Evolutionary conservation across 2,329 filamentous ascomycete species (phyloP).

Genomic region (Phialemoniopsis sp.): DNA sequence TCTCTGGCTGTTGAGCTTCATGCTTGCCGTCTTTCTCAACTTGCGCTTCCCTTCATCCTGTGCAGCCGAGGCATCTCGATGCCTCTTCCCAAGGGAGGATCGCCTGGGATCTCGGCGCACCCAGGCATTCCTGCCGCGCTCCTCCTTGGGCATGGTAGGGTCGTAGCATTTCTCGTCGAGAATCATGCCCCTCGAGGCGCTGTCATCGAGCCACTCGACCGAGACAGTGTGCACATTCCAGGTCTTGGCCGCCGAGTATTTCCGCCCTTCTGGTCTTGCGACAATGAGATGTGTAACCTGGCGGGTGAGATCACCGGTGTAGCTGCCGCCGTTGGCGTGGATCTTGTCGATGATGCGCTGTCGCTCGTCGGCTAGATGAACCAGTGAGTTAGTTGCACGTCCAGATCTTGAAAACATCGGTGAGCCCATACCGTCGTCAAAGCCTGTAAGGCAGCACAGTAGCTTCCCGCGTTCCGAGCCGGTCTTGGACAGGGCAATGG

Average conservation of each 20-base stretch:
- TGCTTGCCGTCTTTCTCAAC: slow-evolving; percentile 81
- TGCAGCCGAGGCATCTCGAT: slow-evolving; percentile 37
- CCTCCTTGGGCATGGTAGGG: slow-evolving; percentile 61
- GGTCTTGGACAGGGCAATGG: slow-evolving; percentile 17
- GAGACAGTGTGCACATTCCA: slow-evolving; percentile 82
- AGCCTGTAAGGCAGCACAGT: slow-evolving; percentile 52
- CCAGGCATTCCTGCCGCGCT: slow-evolving; percentile 78
- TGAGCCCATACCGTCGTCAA: slow-evolving; percentile 40
- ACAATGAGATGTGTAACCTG: slow-evolving; percentile 85
- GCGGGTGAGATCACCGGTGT: slow-evolving; percentile 83
- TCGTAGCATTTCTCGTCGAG: slow-evolving; percentile 84
- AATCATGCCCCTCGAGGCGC: slow-evolving; percentile 81
- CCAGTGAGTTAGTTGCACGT: too few species aligned
- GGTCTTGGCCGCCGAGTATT: slow-evolving; percentile 80
- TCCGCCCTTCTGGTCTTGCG: slow-evolving; percentile 73
- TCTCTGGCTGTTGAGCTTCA: slow-evolving; percentile 74
- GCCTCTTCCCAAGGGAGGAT: slow-evolving; percentile 53
- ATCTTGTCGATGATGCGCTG: slow-evolving; percentile 67
- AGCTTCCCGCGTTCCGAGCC: slow-evolving; percentile 32
- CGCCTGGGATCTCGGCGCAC: slow-evolving; percentile 45
- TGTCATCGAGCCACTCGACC: slow-evolving; percentile 81
- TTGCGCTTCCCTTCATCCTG: slow-evolving; percentile 67
- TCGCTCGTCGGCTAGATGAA: slow-evolving; percentile 54
- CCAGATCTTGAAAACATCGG: too few species aligned
- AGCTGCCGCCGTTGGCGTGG: slow-evolving; percentile 69